These are phyloP conservation scores for Eremochloa ophiuroides DNA, from an alignment of 176 grass and related monocot species.

Conservation along the genomic window DNA sequence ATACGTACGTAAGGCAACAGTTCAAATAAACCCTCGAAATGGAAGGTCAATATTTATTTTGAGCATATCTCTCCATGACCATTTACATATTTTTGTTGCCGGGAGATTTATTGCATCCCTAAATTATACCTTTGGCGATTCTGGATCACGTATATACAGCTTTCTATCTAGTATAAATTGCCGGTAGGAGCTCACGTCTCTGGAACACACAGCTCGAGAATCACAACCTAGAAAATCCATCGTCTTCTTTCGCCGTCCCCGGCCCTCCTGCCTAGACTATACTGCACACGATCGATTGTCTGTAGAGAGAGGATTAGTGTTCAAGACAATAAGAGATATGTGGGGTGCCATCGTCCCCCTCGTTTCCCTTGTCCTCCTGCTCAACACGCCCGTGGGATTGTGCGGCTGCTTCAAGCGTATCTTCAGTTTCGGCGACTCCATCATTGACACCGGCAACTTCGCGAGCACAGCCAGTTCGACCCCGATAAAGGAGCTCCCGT, in stretches of 20 bases:
- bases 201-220: not conserved
- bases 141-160: not conserved
- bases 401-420: conserved; percentile 49
- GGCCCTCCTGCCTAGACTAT: too few relatives aligned
- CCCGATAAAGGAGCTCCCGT: conserved; percentile 26
- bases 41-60: not conserved
- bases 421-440: conserved; percentile 69
- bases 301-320: too few relatives aligned
- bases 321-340: not conserved
- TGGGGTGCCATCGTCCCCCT: not conserved
- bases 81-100: not conserved
- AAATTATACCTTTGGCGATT: not conserved
- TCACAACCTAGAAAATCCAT: not conserved
- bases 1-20: not conserved
- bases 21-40: not conserved
- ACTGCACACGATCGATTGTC: too few relatives aligned
- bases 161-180: not conserved
- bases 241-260: not conserved
- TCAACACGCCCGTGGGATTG: not conserved
- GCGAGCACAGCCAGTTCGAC: not conserved
- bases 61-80: not conserved
- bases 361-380: not conserved
- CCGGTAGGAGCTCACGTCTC: not conserved
- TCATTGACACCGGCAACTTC: conserved; percentile 62
- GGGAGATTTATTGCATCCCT: not conserved